phyloP scores from a whole-genome alignment of 1,284 basidiomycete genomes.

The Ganoderma lucidum region DNA sequence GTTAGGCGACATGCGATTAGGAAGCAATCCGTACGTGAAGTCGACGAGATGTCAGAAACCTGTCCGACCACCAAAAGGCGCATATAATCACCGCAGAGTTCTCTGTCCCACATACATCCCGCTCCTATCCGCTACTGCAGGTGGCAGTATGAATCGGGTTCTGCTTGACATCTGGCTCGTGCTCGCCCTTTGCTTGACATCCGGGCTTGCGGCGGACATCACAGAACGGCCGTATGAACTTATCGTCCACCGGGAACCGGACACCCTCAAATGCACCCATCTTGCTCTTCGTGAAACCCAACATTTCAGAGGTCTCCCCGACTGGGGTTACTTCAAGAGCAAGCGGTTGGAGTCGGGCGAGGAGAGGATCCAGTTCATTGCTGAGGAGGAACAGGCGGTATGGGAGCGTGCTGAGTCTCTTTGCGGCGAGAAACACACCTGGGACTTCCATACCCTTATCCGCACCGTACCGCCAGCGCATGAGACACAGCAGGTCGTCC shows the following conservation, averaged over 20 bases:
- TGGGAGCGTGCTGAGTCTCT: constrained; percentile 32
- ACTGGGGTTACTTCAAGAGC: constrained; percentile 21
- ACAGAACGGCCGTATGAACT: constrained; percentile 34
- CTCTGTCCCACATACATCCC: neutral
- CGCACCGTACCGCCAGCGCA: neutral
- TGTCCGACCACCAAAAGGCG: constrained; percentile 36
- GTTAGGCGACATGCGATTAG: constrained; percentile 17
- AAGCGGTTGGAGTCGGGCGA: constrained; percentile 23
- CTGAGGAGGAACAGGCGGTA: constrained; percentile 23
- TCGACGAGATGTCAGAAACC: constrained; percentile 70
- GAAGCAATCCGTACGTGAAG: constrained; percentile 66
- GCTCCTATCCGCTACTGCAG: neutral
- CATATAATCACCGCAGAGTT: neutral
- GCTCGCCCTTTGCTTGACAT: neutral
- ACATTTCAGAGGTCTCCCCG: constrained; percentile 29
- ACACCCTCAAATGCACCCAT: constrained; percentile 29
- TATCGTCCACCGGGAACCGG: constrained; percentile 29
- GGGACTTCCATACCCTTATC: constrained; percentile 28
- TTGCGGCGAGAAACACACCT: constrained; percentile 29
- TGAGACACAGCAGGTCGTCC: constrained; percentile 10
- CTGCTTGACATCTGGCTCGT: constrained; percentile 4
- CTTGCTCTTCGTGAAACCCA: constrained; percentile 30
- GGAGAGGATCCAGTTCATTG: constrained; percentile 35
- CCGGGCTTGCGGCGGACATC: constrained; percentile 5
- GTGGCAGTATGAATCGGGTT: neutral